These are phyloP conservation scores for Serendipita sp. DNA, from an alignment of 768 basidiomycete species.

Conservation along the genomic window DNA sequence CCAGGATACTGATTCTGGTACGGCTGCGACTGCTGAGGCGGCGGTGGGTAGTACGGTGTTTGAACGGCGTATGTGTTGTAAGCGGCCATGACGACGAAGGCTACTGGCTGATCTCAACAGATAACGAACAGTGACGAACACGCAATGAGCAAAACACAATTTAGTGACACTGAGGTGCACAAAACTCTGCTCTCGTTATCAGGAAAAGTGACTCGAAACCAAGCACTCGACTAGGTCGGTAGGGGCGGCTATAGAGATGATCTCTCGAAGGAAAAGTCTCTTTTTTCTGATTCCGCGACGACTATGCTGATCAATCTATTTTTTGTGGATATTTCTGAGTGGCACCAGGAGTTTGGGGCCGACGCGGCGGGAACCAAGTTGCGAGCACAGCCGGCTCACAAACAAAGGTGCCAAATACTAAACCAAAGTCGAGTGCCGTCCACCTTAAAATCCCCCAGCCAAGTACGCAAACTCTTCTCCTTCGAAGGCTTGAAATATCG, in stretches of 20 bases:
- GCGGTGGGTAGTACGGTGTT: slow-evolving; percentile 20
- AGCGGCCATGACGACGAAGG: neutral
- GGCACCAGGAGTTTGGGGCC: neutral
- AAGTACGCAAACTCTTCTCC: too few relatives aligned
- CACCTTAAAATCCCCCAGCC: neutral
- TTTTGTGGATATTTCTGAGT: neutral
- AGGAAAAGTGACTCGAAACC: neutral
- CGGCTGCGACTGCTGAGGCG: slow-evolving; percentile 26
- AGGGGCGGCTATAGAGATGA: neutral
- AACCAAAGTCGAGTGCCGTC: neutral
- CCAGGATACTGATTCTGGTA: slow-evolving; percentile 12
- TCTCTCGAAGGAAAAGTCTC: neutral
- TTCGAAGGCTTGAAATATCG: too few relatives aligned
- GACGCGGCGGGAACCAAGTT: neutral
- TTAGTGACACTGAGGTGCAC: neutral
- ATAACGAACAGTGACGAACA: neutral
- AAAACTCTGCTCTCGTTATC: slow-evolving; percentile 2
- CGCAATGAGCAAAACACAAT: neutral
- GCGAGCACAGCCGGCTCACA: neutral
- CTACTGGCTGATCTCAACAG: neutral
- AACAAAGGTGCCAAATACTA: neutral
- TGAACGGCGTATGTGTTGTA: slow-evolving; percentile 20
- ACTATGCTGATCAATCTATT: neutral
- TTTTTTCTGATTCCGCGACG: neutral
- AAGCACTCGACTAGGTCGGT: neutral